Evolutionary conservation across 1,284 basidiomycete species (phyloP), one percentile per base, ranked within the genome.

Genomic region (Anthracocystis panici-leucophaei): DNA sequence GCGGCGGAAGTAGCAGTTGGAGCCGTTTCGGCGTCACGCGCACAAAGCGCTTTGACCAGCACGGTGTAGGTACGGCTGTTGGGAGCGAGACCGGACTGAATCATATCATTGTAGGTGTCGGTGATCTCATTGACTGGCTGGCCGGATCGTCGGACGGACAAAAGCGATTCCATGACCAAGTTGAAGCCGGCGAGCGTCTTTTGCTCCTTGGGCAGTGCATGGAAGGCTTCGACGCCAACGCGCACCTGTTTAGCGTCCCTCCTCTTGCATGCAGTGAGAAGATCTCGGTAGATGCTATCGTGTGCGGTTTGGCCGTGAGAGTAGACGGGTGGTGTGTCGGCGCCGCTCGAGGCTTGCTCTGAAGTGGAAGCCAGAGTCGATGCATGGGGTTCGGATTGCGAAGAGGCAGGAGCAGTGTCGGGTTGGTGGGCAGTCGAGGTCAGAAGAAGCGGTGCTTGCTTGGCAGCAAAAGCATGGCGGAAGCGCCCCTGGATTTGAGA

Each of bases 101-200:
- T 86, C 88, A 95, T 90, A 60, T 90, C 88, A 78, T 92, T 90
- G 87, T 96, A 96, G 5, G 90, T 88, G 63, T 91, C 89, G 68
- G 92, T 86, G 52, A 94, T 86, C 42, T 88, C 83, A 0, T 88
- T 86, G 42, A 93, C 88, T 5, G 90, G 89, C 72, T 90, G 88
- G 16, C 90, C 90, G 14, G 82, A 70, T 21, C 75, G 60, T 62
- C 92, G 89, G 38, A 89, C 86, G 2, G 82, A 70, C 27, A 88
- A 80, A 2, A 94, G 85, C 0, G 90, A 90, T 5, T 88, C 80
- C 46, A 95, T 86, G 14, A 90, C 91, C 21, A 86, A 84, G 80
- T 94, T 94, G 87, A 91, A 94, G 8, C 91, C 88, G 10, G 62
- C 38, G 21, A 57, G 70, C 29, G 69, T 53, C 61, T 59, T 78